Evolutionary conservation across 768 basidiomycete species (phyloP).

Genomic region (Rhizopogon vulgaris): DNA sequence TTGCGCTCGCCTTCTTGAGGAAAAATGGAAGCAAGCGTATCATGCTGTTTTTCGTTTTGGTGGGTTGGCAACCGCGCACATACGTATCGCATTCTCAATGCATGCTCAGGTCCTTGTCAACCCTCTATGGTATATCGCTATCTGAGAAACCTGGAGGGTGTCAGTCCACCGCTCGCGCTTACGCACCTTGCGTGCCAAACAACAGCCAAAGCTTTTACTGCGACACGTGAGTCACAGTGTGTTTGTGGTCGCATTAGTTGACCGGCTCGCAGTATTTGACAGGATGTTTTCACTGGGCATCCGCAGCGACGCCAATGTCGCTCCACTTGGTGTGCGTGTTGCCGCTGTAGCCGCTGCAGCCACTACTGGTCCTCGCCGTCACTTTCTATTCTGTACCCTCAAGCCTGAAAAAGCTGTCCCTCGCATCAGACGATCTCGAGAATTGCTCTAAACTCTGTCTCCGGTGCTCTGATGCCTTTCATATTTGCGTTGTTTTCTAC

Average conservation of each 20-base stretch:
- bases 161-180: slow-evolving; percentile 81
- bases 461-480: too few relatives aligned
- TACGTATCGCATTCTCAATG: background rate
- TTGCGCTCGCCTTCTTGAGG: slow-evolving; percentile 83
- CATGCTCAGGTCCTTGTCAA: slow-evolving; percentile 63
- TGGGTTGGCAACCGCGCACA: slow-evolving; percentile 14
- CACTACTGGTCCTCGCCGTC: slow-evolving; percentile 68
- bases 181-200: slow-evolving; percentile 86
- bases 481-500: too few relatives aligned
- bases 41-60: slow-evolving; percentile 84
- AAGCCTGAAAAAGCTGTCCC: slow-evolving; percentile 47
- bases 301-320: slow-evolving; percentile 61
- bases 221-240: slow-evolving; percentile 53
- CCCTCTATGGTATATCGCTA: slow-evolving; percentile 93
- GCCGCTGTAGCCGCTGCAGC: slow-evolving; percentile 61
- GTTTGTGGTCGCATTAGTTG: background rate
- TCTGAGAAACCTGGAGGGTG: slow-evolving; percentile 82
- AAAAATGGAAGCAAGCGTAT: slow-evolving; percentile 91
- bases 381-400: slow-evolving; percentile 78
- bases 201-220: slow-evolving; percentile 84
- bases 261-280: slow-evolving; percentile 60
- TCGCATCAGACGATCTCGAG: slow-evolving; percentile 42
- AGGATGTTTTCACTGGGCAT: slow-evolving; percentile 85
- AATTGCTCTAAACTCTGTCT: slow-evolving; percentile 16
- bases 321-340: slow-evolving; percentile 40